phyloP scores from a whole-genome alignment of 331 rosid species.

The Malus hybrid region DNA sequence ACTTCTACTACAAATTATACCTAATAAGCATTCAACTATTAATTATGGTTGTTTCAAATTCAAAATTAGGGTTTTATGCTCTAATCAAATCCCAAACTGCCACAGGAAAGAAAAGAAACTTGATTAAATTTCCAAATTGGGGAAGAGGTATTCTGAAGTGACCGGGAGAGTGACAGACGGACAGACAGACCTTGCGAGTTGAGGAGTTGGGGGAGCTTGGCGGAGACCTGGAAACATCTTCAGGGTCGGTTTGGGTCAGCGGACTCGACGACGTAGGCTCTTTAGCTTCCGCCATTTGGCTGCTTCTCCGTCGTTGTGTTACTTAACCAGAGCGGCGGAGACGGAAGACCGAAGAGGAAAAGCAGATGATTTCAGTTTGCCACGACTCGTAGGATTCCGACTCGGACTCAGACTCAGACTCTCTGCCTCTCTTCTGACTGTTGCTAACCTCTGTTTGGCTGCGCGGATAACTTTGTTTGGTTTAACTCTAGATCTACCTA shows the following conservation, averaged over 20 bases:
- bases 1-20: not conserved
- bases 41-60: not conserved
- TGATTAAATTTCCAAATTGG: not conserved
- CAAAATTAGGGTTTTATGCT: not conserved
- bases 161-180: not conserved
- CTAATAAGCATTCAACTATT: not conserved
- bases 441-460: too few relatives aligned
- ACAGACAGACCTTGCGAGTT: constrained; percentile 66
- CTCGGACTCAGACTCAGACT: too few relatives aligned
- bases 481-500: too few relatives aligned
- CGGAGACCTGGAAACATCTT: constrained; percentile 75
- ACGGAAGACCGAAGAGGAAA: too few relatives aligned
- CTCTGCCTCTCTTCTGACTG: too few relatives aligned
- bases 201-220: constrained; percentile 75
- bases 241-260: constrained; percentile 67
- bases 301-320: not conserved
- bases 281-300: constrained; percentile 62
- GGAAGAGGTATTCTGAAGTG: not conserved
- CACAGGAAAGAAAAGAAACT: not conserved
- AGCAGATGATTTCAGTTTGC: too few relatives aligned
- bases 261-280: constrained; percentile 79
- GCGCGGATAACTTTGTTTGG: too few relatives aligned
- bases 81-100: not conserved
- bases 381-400: too few relatives aligned
- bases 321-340: too few relatives aligned